A percentile compares a stretch with the other conserved stretches of the same genome.
Evolutionary conservation across 495 filamentous ascomycete species (phyloP).

Genomic region (Tuber umbilicatum): DNA sequence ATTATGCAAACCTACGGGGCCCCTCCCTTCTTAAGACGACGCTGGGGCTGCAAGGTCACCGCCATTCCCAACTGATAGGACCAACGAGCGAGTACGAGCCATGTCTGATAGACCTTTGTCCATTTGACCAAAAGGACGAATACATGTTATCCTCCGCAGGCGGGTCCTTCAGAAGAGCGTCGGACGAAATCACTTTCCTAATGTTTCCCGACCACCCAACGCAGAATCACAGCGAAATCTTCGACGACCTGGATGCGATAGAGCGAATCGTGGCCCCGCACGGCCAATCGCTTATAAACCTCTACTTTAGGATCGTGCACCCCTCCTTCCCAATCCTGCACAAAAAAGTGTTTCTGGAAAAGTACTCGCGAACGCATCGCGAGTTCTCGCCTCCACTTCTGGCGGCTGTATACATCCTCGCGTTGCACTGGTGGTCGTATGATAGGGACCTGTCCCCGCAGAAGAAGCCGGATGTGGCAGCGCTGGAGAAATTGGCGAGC

Average conservation of each 20-base stretch:
- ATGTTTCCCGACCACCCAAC: slow-evolving; percentile 59
- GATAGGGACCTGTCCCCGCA: slow-evolving; percentile 58
- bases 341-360: slow-evolving; percentile 78
- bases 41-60: slow-evolving; percentile 57
- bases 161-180: slow-evolving; percentile 70
- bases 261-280: slow-evolving; percentile 77
- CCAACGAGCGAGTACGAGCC: slow-evolving; percentile 68
- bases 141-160: slow-evolving; percentile 53
- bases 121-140: slow-evolving; percentile 66
- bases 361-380: slow-evolving; percentile 66
- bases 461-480: slow-evolving; percentile 64
- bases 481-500: slow-evolving; percentile 70
- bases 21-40: slow-evolving; percentile 57
- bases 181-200: slow-evolving; percentile 75
- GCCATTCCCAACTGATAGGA: slow-evolving; percentile 60
- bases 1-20: slow-evolving; percentile 43
- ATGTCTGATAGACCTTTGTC: slow-evolving; percentile 62
- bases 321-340: slow-evolving; percentile 86
- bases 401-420: slow-evolving; percentile 82
- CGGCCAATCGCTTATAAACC: slow-evolving; percentile 70
- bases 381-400: slow-evolving; percentile 77
- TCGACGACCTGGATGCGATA: slow-evolving; percentile 67
- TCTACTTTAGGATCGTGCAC: slow-evolving; percentile 84
- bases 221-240: slow-evolving; percentile 54
- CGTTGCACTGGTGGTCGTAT: slow-evolving; percentile 82